A percentile compares a stretch with the other conserved stretches of the same genome.
Evolutionary conservation across 495 filamentous ascomycete genomes (phyloP).

Genomic region (Neurospora pannonica): DNA sequence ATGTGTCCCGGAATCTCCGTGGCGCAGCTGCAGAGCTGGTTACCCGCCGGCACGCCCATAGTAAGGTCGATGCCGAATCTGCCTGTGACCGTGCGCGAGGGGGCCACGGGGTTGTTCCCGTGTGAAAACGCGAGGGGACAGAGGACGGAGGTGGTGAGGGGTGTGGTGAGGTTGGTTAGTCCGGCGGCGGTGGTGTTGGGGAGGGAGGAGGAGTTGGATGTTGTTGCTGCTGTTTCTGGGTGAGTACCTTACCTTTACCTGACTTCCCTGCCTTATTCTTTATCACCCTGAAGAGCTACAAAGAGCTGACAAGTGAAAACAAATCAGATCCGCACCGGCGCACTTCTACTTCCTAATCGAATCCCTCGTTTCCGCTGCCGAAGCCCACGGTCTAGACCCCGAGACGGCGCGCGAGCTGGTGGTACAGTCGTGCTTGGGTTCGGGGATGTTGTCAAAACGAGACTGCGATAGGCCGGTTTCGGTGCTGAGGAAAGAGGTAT

Average conservation of each 20-base stretch:
- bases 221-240: neutral
- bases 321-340: neutral
- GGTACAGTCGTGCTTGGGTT: neutral
- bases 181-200: neutral
- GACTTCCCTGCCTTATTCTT: too few species aligned
- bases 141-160: neutral
- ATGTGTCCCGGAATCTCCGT: neutral
- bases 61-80: neutral
- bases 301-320: too few species aligned
- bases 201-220: neutral
- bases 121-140: neutral
- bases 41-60: neutral
- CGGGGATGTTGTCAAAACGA: neutral
- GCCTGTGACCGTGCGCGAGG: neutral
- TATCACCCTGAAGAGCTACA: too few species aligned
- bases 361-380: neutral
- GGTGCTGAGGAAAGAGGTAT: neutral
- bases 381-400: neutral
- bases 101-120: neutral
- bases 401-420: neutral
- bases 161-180: neutral
- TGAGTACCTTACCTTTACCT: too few species aligned
- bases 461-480: neutral
- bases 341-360: neutral
- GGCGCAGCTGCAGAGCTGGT: neutral